These are phyloP conservation scores for Luffa acutangula DNA, from an alignment of 306 rosid genomes.

Conservation along the genomic window DNA sequence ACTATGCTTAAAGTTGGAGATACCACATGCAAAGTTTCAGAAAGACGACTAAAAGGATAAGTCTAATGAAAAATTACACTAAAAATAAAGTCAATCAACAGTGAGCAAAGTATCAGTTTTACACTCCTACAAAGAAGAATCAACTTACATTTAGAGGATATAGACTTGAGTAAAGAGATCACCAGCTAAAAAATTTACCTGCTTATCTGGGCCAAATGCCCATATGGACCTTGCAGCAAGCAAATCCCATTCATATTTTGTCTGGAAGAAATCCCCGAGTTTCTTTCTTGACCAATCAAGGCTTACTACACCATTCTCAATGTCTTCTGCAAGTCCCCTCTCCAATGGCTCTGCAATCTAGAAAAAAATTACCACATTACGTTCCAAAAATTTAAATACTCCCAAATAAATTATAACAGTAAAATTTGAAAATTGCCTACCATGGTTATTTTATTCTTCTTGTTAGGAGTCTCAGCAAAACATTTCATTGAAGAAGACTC, in stretches of 20 bases:
- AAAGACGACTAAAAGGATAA: background rate
- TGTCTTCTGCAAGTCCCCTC: slow-evolving; percentile 96
- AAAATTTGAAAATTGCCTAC: slow-evolving; percentile 24
- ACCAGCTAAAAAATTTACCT: slow-evolving; percentile 31
- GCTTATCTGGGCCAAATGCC: slow-evolving; percentile 99
- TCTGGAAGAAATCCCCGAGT: slow-evolving; percentile 92
- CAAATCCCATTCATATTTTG: slow-evolving; percentile 91
- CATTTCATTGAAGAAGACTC: slow-evolving; percentile 99
- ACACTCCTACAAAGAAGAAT: background rate
- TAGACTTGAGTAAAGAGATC: background rate
- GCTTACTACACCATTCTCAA: slow-evolving; percentile 91
- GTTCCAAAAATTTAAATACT: background rate
- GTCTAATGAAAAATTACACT: background rate
- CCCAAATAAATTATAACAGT: background rate
- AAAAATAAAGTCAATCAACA: background rate
- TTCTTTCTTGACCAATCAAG: slow-evolving; percentile 87
- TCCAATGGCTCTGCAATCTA: slow-evolving; percentile 95
- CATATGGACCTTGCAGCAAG: slow-evolving; percentile 96
- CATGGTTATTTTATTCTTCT: slow-evolving; percentile 98
- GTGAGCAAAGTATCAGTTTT: background rate
- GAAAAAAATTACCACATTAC: slow-evolving; percentile 3
- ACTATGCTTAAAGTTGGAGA: background rate
- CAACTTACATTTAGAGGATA: background rate
- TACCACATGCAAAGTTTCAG: background rate
- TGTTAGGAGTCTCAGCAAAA: slow-evolving; percentile 97